These are phyloP conservation scores for Castanospermum australe DNA, from an alignment of 306 rosid genomes.

Conservation along the genomic window DNA sequence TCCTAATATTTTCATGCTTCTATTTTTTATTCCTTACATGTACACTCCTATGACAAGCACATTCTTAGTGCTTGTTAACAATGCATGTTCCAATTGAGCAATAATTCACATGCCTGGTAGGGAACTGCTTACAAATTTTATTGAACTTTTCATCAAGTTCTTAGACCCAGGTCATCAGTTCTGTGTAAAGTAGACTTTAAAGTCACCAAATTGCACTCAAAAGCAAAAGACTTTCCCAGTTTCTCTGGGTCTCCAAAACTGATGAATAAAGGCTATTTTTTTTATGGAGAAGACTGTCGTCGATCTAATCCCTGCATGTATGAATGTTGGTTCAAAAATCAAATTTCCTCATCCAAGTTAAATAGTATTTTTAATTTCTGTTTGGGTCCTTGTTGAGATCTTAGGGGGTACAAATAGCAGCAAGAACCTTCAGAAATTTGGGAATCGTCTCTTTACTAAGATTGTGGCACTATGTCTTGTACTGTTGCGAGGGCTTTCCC, in stretches of 20 bases:
- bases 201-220: conserved; percentile 13
- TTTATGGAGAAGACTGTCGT: not conserved
- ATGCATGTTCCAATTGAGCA: not conserved
- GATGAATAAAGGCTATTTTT: not conserved
- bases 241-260: not conserved
- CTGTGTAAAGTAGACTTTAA: not conserved
- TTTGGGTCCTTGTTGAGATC: not conserved
- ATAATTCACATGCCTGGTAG: not conserved
- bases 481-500: too few relatives aligned
- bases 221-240: not conserved
- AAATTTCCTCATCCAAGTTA: not conserved
- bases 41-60: too few relatives aligned
- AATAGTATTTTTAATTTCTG: not conserved
- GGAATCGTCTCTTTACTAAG: not conserved
- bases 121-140: not conserved
- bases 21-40: too few relatives aligned
- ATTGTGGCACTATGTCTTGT: too few relatives aligned
- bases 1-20: too few relatives aligned
- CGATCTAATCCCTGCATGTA: not conserved
- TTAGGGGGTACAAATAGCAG: not conserved
- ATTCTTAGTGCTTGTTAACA: not conserved
- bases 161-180: not conserved
- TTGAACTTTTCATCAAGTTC: not conserved
- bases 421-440: not conserved
- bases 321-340: not conserved